Percentiles rank a stretch among this genome's conserved stretches.
These are phyloP conservation scores for Jamesozyma rosinii DNA, from an alignment of 805 yeast species.

Conservation along the genomic window DNA sequence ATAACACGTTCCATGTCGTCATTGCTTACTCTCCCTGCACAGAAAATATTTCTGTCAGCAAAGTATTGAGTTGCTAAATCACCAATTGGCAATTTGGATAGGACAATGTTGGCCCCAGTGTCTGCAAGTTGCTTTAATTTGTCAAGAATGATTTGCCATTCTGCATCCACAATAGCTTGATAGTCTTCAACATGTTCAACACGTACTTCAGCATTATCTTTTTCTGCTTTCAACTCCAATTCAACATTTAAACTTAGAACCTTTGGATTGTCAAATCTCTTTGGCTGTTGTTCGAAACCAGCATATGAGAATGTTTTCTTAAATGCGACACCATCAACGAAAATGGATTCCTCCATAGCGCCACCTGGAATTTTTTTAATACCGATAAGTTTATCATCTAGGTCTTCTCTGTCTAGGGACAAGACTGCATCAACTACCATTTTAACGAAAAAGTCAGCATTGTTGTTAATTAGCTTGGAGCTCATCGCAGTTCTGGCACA, in stretches of 20 bases:
- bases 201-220: slow-evolving; percentile 96
- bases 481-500: slow-evolving; percentile 98
- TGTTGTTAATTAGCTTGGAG: slow-evolving; percentile 81
- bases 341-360: slow-evolving; percentile 84
- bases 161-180: slow-evolving; percentile 97
- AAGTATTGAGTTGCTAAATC: slow-evolving; percentile 98
- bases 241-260: slow-evolving; percentile 82
- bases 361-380: slow-evolving; percentile 95
- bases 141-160: slow-evolving; percentile 86
- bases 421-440: slow-evolving; percentile 96
- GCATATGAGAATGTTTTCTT: slow-evolving; percentile 96
- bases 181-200: slow-evolving; percentile 89
- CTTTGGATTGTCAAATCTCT: slow-evolving; percentile 68
- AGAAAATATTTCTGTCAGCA: slow-evolving; percentile 91
- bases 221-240: slow-evolving; percentile 93
- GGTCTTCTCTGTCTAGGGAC: slow-evolving; percentile 70
- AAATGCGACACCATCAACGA: slow-evolving; percentile 91
- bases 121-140: slow-evolving; percentile 74
- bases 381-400: slow-evolving; percentile 87
- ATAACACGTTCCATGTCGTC: slow-evolving; percentile 91
- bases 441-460: slow-evolving; percentile 81
- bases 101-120: slow-evolving; percentile 86
- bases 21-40: slow-evolving; percentile 88
- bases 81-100: slow-evolving; percentile 93
- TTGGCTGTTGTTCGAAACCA: slow-evolving; percentile 98